Conservation (phyloP, 2,329 filamentous ascomycete genomes). For the Diaporthe destruens region DNA sequence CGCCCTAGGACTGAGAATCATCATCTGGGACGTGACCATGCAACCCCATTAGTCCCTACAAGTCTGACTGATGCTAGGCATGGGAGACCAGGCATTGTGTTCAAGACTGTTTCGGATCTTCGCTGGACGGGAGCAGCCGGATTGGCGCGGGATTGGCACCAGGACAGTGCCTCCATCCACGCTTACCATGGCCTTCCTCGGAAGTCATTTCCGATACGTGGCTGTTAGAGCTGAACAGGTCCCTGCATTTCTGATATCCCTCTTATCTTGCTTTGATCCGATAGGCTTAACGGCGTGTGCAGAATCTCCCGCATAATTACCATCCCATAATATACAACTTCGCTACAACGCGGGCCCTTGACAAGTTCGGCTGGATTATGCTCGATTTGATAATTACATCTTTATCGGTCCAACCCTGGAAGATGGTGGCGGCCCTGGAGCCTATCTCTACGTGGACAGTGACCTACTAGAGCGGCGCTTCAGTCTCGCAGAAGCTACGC, state of each 20-base stretch:
- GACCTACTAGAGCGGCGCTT: background rate
- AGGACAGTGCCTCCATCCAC: background rate
- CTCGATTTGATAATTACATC: too few relatives aligned
- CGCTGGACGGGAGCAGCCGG: slow-evolving; percentile 4
- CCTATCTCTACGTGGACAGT: background rate
- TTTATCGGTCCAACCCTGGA: background rate
- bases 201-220: background rate
- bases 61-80: background rate
- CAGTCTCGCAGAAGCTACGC: background rate
- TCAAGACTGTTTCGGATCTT: slow-evolving; percentile 2
- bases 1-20: background rate
- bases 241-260: too few relatives aligned
- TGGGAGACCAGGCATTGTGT: slow-evolving; percentile 1
- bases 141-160: background rate
- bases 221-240: background rate
- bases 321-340: too few relatives aligned
- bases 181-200: background rate
- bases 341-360: background rate
- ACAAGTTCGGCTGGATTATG: background rate
- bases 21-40: background rate
- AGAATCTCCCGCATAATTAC: background rate
- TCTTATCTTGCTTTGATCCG: too few relatives aligned
- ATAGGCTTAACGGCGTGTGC: background rate
- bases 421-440: background rate
- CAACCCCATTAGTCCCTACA: background rate